Base-by-base conservation (phyloP, 768 basidiomycete species). In the Coprinopsis cinerea region DNA sequence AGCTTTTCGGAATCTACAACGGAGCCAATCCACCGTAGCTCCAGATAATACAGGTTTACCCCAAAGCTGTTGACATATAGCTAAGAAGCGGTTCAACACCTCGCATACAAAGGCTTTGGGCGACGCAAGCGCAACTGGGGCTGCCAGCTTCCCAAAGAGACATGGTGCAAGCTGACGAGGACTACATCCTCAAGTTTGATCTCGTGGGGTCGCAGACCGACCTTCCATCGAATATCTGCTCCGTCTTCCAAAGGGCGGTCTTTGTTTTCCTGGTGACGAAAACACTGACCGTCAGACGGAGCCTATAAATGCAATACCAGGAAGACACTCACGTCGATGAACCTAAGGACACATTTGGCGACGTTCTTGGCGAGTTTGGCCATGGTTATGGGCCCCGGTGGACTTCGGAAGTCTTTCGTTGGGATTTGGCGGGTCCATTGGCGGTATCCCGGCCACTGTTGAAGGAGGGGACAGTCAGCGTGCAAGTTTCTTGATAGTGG, bases 61-160 rank as follows among this genome's bases (percentile, higher is more conserved):
- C n/a, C n/a, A n/a, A n/a, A n/a, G n/a, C n/a, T n/a, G n/a, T n/a
- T n/a, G n/a, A n/a, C n/a, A n/a, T n/a, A n/a, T n/a, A n/a, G n/a
- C n/a, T n/a, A n/a, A n/a, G n/a, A n/a, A n/a, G n/a, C n/a, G n/a
- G n/a, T n/a, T n/a, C n/a, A n/a, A 23, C 41, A 18, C 24, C 10
- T 7, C 13, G 11, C 13, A 7, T 7, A 20, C 7, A 9, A 39
- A 7, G 22, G 18, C 11, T 64, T 55, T 4, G 74, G 74, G 20
- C 69, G 73, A 32, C 68, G 63, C 28, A 88, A 70, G 60, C 85
- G 76, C 39, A 89, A 65, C 49, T 89, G 85, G 18, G 86, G 85
- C 52, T 90, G 87, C 87, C 87, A 90, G 49, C 81, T 83, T 10
- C 88, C 87, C 65, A 86, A 79, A 11, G 86, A 88, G 45, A 89